phyloP scores from a whole-genome alignment of 2,329 filamentous ascomycete species.

The Sporothrix brasiliensis region DNA sequence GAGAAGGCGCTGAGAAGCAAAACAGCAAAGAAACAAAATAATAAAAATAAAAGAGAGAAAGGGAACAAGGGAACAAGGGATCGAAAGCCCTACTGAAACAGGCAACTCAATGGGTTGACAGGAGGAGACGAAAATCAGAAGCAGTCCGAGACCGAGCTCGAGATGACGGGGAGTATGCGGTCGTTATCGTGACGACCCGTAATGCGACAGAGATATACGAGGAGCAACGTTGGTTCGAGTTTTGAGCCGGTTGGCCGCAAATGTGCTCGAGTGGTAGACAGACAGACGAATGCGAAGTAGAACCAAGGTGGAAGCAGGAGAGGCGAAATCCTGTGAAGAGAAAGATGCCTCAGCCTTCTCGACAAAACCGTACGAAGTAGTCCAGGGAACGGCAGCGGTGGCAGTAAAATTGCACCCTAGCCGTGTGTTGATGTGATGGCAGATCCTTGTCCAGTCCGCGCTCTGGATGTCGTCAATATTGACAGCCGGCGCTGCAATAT shows the following conservation, averaged over 20 bases:
- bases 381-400: background rate
- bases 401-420: background rate
- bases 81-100: background rate
- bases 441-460: background rate
- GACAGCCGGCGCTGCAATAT: background rate
- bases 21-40: background rate
- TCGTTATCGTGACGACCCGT: background rate
- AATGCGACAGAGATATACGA: slow-evolving; percentile 3
- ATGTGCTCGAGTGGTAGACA: background rate
- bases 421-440: background rate
- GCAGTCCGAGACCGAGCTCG: background rate
- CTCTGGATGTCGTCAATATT: background rate
- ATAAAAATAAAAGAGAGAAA: too few relatives aligned
- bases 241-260: background rate
- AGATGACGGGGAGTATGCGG: background rate
- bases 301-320: background rate
- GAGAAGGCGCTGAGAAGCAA: background rate
- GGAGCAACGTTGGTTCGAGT: background rate
- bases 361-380: background rate
- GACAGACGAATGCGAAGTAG: background rate
- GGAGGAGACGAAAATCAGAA: background rate
- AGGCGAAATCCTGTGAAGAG: background rate
- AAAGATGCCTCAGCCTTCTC: slow-evolving; percentile 24
- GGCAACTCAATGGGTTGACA: background rate
- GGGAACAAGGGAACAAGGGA: background rate